Percentiles rank a stretch among this genome's conserved stretches.
These are phyloP conservation scores for Exophiala viscosa DNA, from an alignment of 2,329 filamentous ascomycete species.

Conservation along the genomic window DNA sequence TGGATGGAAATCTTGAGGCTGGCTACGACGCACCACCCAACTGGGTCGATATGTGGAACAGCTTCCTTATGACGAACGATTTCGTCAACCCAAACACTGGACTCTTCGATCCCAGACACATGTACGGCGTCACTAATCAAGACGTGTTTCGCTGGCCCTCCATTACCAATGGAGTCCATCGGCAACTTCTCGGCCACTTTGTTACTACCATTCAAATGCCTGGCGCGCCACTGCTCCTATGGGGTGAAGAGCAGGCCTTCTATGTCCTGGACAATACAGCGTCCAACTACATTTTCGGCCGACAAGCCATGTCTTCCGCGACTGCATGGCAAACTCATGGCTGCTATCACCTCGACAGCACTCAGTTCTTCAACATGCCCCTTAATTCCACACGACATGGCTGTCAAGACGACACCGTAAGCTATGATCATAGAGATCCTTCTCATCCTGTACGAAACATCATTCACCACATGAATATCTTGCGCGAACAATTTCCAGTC, in stretches of 20 bases:
- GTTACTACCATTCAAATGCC: conserved; percentile 59
- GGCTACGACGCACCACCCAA: conserved; percentile 54
- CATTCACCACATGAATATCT: conserved; percentile 59
- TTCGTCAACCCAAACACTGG: conserved; percentile 59
- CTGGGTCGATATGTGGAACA: conserved; percentile 55
- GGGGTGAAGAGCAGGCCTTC: conserved; percentile 64
- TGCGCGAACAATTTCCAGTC: conserved; percentile 54
- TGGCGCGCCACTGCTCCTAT: conserved; percentile 58
- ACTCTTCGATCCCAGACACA: conserved; percentile 60
- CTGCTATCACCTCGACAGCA: conserved; percentile 56
- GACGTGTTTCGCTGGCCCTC: conserved; percentile 64
- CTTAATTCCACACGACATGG: conserved; percentile 52
- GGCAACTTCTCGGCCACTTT: conserved; percentile 56
- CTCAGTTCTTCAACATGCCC: conserved; percentile 58
- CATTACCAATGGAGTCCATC: conserved; percentile 54
- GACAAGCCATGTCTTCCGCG: conserved; percentile 59
- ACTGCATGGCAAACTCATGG: conserved; percentile 64
- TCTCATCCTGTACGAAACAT: conserved; percentile 59
- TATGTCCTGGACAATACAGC: conserved; percentile 63
- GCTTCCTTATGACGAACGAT: conserved; percentile 57
- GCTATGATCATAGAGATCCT: conserved; percentile 61
- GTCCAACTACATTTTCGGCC: conserved; percentile 62
- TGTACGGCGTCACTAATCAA: conserved; percentile 63
- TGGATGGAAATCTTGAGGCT: conserved; percentile 55
- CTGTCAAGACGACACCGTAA: conserved; percentile 46